Evolutionary conservation across 2,329 filamentous ascomycete species (phyloP).

Genomic region (Clarireedia monteithiana): DNA sequence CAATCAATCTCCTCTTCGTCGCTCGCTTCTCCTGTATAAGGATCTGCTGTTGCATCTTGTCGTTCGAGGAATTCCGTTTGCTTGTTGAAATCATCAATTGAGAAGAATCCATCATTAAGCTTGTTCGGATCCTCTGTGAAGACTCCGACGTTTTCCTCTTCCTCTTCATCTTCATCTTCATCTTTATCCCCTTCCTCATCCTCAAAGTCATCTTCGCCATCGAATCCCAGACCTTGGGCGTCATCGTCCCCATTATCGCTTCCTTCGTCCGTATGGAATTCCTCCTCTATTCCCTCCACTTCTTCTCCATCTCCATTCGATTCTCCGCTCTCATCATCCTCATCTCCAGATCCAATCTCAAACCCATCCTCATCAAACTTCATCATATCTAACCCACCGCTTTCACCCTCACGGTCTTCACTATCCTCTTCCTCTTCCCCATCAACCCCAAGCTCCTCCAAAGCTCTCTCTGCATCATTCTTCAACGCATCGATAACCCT

Average conservation of each 20-base stretch:
- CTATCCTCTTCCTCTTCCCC: conserved; percentile 21
- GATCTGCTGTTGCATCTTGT: conserved; percentile 71
- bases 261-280: conserved; percentile 26
- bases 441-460: conserved; percentile 30
- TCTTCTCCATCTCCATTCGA: conserved; percentile 27
- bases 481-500: conserved; percentile 66
- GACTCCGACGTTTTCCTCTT: conserved; percentile 43
- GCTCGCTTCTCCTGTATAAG: conserved; percentile 63
- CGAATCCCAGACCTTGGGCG: conserved; percentile 26
- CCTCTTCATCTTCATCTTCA: conserved; percentile 37
- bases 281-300: conserved; percentile 31
- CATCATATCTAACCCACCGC: conserved; percentile 28
- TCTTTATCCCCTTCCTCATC: conserved; percentile 31
- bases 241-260: conserved; percentile 27
- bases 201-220: conserved; percentile 32
- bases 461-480: conserved; percentile 42
- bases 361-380: conserved; percentile 35
- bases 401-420: conserved; percentile 31
- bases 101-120: conserved; percentile 96
- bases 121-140: conserved; percentile 70
- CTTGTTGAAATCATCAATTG: conserved; percentile 94
- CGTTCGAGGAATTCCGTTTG: conserved; percentile 85
- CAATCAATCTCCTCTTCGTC: conserved; percentile 87
- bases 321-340: conserved; percentile 26
- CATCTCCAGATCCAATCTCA: conserved; percentile 29